Conservation (phyloP, 768 basidiomycete genomes). For the Obba rivulosa region DNA sequence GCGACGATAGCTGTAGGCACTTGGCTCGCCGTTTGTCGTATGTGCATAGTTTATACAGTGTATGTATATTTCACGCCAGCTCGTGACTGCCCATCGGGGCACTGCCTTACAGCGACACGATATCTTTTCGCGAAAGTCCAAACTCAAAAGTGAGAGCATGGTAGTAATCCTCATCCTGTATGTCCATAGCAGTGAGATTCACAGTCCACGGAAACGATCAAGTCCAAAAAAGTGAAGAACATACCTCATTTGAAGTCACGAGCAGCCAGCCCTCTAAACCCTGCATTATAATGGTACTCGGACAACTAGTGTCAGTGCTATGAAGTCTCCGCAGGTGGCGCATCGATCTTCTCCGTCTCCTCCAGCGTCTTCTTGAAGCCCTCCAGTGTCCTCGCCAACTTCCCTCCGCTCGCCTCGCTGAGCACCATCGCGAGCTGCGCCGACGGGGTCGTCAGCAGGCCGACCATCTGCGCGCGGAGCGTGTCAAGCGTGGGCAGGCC, state of each 20-base stretch:
- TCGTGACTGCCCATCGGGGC: too few species aligned
- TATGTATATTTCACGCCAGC: too few species aligned
- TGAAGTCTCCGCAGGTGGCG: conserved; percentile 7
- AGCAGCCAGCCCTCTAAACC: background rate
- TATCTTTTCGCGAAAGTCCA: too few species aligned
- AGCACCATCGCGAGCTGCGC: conserved; percentile 69
- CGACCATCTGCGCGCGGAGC: conserved; percentile 78
- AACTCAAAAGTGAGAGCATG: too few species aligned
- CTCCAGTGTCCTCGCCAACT: conserved; percentile 65
- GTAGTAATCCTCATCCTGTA: too few species aligned
- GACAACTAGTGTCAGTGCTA: background rate
- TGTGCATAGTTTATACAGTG: too few species aligned
- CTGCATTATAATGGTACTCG: background rate
- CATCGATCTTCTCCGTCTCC: conserved; percentile 27
- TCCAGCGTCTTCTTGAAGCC: conserved; percentile 68
- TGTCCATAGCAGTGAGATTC: too few species aligned
- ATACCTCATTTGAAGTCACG: background rate
- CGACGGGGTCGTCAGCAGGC: conserved; percentile 71
- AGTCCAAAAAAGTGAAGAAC: too few species aligned
- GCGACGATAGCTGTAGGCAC: conserved; percentile 37
- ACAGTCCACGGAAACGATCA: too few species aligned
- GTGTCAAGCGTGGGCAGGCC: conserved; percentile 75
- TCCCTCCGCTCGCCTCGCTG: conserved; percentile 63
- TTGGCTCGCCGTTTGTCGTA: too few species aligned
- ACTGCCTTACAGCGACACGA: too few species aligned